Evolutionary conservation across 1,284 basidiomycete species (phyloP).

Genomic region (Sanghuangporus sanghuang): DNA sequence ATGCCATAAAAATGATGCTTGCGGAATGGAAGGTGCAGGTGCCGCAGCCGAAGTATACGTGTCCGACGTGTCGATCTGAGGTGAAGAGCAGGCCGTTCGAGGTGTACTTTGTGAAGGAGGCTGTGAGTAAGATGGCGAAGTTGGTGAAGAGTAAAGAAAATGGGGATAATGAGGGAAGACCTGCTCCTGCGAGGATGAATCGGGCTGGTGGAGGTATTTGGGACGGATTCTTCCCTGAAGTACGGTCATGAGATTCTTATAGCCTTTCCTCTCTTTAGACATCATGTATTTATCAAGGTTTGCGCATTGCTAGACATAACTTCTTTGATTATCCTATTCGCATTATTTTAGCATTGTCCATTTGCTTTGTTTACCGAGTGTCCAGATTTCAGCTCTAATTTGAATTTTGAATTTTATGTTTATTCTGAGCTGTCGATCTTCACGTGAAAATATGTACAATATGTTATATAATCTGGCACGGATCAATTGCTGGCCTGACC

Average conservation of each 20-base stretch:
- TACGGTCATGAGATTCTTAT: neutral
- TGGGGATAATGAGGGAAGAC: slow-evolving; percentile 15
- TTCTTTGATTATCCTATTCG: no score
- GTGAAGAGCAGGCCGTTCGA: slow-evolving; percentile 49
- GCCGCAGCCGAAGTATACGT: slow-evolving; percentile 48
- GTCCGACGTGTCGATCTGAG: slow-evolving; percentile 55
- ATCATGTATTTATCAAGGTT: no score
- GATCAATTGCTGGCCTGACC: neutral
- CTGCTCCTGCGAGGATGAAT: neutral
- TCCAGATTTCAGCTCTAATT: no score
- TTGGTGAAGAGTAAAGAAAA: slow-evolving; percentile 38
- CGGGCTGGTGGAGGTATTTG: slow-evolving; percentile 33
- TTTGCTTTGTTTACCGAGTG: no score
- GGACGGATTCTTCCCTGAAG: slow-evolving; percentile 46
- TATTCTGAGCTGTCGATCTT: no score
- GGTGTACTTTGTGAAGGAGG: slow-evolving; percentile 51
- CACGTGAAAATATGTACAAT: no score
- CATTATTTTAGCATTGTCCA: no score
- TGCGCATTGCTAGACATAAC: no score
- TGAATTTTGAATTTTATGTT: no score
- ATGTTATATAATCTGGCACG: neutral
- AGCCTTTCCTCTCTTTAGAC: no score
- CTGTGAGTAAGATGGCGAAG: slow-evolving; percentile 43
- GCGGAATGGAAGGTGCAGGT: slow-evolving; percentile 15
- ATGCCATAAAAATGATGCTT: slow-evolving; percentile 21